Percentiles rank a stretch among this genome's conserved stretches.
Evolutionary conservation across 2,329 filamentous ascomycete species (phyloP).

Genomic region (Colletotrichum sp.): DNA sequence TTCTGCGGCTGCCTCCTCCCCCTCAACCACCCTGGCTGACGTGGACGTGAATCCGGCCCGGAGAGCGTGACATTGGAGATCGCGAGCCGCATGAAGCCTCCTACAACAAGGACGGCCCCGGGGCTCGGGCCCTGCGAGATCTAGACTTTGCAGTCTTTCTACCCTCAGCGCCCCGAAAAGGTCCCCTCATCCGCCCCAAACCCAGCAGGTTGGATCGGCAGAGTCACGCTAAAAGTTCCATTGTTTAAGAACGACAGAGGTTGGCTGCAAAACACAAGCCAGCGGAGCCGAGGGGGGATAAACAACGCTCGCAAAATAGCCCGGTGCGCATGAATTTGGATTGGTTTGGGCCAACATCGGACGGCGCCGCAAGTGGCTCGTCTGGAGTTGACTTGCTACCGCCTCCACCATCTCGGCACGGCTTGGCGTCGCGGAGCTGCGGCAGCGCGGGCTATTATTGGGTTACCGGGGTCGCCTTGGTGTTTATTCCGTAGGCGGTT

Average conservation of each 20-base stretch:
- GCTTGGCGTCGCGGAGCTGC: constrained; percentile 19
- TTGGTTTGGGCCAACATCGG: background rate
- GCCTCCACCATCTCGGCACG: constrained; percentile 18
- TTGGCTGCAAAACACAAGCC: background rate
- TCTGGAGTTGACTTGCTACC: background rate
- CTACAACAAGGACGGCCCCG: background rate
- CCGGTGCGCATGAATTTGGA: background rate
- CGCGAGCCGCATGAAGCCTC: background rate
- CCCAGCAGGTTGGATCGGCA: background rate
- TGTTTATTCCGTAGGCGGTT: background rate
- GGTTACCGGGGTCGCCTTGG: background rate
- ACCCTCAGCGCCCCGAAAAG: background rate
- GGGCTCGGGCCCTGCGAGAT: background rate
- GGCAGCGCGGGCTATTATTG: constrained; percentile 14
- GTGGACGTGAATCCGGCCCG: constrained; percentile 7
- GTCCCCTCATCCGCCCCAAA: background rate
- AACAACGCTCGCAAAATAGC: background rate
- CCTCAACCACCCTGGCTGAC: background rate
- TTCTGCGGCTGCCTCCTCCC: background rate
- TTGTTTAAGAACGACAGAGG: background rate
- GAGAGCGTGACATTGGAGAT: background rate
- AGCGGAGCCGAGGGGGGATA: background rate
- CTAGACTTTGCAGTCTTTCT: background rate
- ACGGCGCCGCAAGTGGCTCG: constrained; percentile 8
- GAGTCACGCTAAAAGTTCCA: background rate